Conservation (phyloP, 257 asterid species). For the Dorcoceras hygrometricum region DNA sequence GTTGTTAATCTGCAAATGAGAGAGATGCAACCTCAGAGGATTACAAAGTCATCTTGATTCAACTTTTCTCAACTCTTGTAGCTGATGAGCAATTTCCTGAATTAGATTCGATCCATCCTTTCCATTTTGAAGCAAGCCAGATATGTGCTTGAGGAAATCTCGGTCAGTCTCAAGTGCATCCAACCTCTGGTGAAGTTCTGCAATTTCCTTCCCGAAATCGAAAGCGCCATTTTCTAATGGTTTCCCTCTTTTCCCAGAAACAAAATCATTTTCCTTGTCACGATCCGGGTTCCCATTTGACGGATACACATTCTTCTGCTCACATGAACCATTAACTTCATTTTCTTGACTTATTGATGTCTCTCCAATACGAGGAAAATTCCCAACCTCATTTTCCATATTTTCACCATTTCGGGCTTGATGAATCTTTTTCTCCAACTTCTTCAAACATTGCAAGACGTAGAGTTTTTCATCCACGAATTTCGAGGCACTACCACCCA, state of each 20-base stretch:
- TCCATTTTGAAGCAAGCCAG: slow-evolving; percentile 41
- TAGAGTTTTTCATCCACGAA: slow-evolving; percentile 47
- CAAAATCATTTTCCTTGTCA: not conserved
- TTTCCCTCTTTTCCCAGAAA: not conserved
- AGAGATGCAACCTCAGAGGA: slow-evolving; percentile 18
- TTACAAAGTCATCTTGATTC: slow-evolving; percentile 29
- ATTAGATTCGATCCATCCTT: slow-evolving; percentile 43
- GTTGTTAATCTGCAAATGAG: not conserved
- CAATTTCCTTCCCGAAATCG: not conserved
- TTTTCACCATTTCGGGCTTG: slow-evolving; percentile 32
- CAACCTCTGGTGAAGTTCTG: slow-evolving; percentile 37
- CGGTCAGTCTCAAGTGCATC: slow-evolving; percentile 49
- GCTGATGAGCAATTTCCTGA: slow-evolving; percentile 50
- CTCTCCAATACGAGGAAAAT: slow-evolving; percentile 5
- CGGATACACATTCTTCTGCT: slow-evolving; percentile 9
- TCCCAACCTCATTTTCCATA: slow-evolving; percentile 14
- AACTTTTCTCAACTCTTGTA: slow-evolving; percentile 39
- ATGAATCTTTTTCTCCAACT: slow-evolving; percentile 47
- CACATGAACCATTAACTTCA: slow-evolving; percentile 25
- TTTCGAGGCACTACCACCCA: slow-evolving; percentile 27
- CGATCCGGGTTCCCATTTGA: not conserved
- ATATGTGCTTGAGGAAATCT: slow-evolving; percentile 42
- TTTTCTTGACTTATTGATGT: slow-evolving; percentile 21
- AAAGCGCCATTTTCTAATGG: not conserved
- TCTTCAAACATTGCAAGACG: slow-evolving; percentile 39